These are phyloP conservation scores for Nakazawaea peltata DNA, from an alignment of 805 yeast genomes.

Conservation along the genomic window DNA sequence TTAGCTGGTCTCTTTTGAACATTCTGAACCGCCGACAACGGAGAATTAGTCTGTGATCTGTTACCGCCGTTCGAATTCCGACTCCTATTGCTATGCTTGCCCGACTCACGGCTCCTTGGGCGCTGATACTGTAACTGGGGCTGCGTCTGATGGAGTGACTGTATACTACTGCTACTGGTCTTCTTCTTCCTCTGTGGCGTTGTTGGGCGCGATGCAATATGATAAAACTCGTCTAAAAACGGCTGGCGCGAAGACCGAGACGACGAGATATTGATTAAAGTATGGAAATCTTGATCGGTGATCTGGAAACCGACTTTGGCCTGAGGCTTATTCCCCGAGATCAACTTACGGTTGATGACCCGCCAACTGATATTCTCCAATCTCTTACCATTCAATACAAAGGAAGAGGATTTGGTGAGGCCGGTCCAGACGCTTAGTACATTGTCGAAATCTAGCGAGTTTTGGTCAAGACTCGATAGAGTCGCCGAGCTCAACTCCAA, in stretches of 20 bases:
- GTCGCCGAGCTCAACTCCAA: slow-evolving; percentile 19
- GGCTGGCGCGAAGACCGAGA: slow-evolving; percentile 5
- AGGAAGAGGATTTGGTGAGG: slow-evolving; percentile 22
- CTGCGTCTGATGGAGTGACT: too few species aligned
- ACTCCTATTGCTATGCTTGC: too few species aligned
- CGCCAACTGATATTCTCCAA: slow-evolving; percentile 29
- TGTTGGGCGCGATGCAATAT: not conserved
- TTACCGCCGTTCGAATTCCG: not conserved
- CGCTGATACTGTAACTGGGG: too few species aligned
- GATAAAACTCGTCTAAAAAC: slow-evolving; percentile 5
- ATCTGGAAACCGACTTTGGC: not conserved
- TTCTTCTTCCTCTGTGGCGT: slow-evolving; percentile 11
- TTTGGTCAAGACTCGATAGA: slow-evolving; percentile 1
- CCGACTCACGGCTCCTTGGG: too few species aligned
- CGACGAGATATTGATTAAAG: slow-evolving; percentile 20
- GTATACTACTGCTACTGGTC: too few species aligned
- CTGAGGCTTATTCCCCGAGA: not conserved
- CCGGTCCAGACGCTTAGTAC: slow-evolving; percentile 35
- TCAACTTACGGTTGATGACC: slow-evolving; percentile 22
- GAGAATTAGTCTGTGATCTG: not conserved
- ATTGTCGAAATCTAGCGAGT: slow-evolving; percentile 24
- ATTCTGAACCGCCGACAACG: too few species aligned
- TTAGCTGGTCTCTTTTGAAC: slow-evolving; percentile 4
- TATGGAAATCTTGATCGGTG: slow-evolving; percentile 17
- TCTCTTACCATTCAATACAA: slow-evolving; percentile 24